phyloP scores from a whole-genome alignment of 306 rosid genomes.

The Trifolium subterraneum region DNA sequence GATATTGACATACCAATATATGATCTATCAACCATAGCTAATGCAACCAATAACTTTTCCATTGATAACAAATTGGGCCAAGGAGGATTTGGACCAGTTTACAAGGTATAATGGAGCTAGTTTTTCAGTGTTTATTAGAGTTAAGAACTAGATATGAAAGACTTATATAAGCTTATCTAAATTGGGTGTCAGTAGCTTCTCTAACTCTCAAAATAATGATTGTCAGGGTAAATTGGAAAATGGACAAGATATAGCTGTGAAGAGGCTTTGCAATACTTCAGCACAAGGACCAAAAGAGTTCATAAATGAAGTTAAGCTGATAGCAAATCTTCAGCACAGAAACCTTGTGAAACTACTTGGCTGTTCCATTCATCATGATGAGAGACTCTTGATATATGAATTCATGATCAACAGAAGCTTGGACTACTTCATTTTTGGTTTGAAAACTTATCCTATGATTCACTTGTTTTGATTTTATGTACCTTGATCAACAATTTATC shows the following conservation, averaged over 20 bases:
- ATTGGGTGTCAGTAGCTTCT: slow-evolving; percentile 8
- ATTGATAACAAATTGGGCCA: slow-evolving; percentile 52
- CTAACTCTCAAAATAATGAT: slow-evolving; percentile 26
- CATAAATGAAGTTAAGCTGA: slow-evolving; percentile 62
- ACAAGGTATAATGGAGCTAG: slow-evolving; percentile 47
- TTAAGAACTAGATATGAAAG: neutral
- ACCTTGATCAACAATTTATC: neutral
- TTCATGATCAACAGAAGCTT: slow-evolving; percentile 68
- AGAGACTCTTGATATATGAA: slow-evolving; percentile 64
- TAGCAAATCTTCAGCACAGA: slow-evolving; percentile 74
- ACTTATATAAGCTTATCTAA: neutral
- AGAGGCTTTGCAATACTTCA: slow-evolving; percentile 56
- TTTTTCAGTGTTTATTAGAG: neutral
- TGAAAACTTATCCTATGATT: slow-evolving; percentile 1
- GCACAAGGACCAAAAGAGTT: slow-evolving; percentile 70
- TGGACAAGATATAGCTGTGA: slow-evolving; percentile 67
- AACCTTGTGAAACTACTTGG: slow-evolving; percentile 73
- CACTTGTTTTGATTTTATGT: neutral
- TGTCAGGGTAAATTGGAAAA: slow-evolving; percentile 59
- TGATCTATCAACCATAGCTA: slow-evolving; percentile 49
- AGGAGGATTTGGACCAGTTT: slow-evolving; percentile 67
- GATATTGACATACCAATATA: slow-evolving; percentile 54
- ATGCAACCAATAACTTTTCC: slow-evolving; percentile 55
- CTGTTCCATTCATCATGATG: slow-evolving; percentile 58
- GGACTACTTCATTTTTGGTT: slow-evolving; percentile 72